Percentiles rank a stretch among this genome's conserved stretches.
Conservation (phyloP, 441 rosid species). For the Pelargonium australe region DNA sequence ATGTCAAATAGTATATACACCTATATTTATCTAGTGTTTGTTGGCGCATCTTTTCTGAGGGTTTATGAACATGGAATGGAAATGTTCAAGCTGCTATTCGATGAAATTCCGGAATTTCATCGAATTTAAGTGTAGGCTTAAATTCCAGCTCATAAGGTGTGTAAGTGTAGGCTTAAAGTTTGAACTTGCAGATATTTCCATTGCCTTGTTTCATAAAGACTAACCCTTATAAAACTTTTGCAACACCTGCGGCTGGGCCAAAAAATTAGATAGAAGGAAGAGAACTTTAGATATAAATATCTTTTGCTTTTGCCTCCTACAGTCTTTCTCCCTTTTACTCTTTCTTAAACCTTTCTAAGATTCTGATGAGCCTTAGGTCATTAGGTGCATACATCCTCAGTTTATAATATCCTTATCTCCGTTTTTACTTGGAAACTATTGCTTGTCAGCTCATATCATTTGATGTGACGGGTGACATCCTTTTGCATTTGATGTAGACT, state of each 20-base stretch:
- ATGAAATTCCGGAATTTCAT: not conserved
- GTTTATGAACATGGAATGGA: not conserved
- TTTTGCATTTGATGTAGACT: not conserved
- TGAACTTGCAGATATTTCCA: conserved; percentile 1
- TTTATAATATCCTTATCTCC: not conserved
- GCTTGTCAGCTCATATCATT: not conserved
- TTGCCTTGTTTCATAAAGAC: not conserved
- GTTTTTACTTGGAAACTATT: not conserved
- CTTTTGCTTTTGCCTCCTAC: not conserved
- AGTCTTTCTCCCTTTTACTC: not conserved
- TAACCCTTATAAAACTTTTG: not conserved
- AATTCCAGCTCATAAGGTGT: not conserved
- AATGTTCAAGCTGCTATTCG: not conserved
- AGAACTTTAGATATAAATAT: not conserved
- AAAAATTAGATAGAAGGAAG: not conserved
- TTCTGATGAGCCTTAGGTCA: not conserved
- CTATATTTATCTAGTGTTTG: not conserved
- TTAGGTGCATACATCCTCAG: not conserved
- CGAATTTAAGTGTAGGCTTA: too few species aligned
- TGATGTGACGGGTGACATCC: not conserved
- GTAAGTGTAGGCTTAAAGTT: not conserved
- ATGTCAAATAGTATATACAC: not conserved
- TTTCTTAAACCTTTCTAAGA: not conserved
- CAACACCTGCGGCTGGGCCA: not conserved
- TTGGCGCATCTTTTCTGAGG: not conserved